phyloP scores from a whole-genome alignment of 495 filamentous ascomycete species.

The Aspergillus affinis region DNA sequence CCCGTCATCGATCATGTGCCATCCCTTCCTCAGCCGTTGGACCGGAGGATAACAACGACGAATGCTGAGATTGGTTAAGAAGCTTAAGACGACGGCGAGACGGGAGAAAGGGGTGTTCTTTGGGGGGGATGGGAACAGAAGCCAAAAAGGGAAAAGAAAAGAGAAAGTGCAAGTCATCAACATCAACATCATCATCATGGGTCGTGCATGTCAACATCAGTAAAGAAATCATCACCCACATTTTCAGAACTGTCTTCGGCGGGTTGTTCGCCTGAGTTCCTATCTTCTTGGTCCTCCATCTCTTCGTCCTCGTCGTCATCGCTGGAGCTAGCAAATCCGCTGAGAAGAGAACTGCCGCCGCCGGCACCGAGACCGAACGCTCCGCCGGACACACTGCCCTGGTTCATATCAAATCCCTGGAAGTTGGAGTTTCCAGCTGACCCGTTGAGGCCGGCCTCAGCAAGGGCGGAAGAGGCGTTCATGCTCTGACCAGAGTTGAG shows the following conservation, averaged over 20 bases:
- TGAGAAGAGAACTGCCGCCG: constrained; percentile 65
- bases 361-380: constrained; percentile 61
- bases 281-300: constrained; percentile 81
- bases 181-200: constrained; percentile 23
- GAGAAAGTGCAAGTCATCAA: constrained; percentile 12
- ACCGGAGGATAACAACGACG: neutral
- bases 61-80: neutral
- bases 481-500: constrained; percentile 62
- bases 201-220: constrained; percentile 57
- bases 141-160: constrained; percentile 1
- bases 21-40: constrained; percentile 14
- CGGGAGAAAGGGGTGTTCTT: constrained; percentile 3
- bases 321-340: constrained; percentile 93
- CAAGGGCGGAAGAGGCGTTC: constrained; percentile 64
- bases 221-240: constrained; percentile 64
- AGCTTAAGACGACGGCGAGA: neutral
- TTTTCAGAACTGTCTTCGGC: constrained; percentile 56
- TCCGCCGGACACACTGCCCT: constrained; percentile 61
- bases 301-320: constrained; percentile 94
- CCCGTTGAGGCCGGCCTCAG: constrained; percentile 70
- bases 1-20: constrained; percentile 20
- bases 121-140: constrained; percentile 3
- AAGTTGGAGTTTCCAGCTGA: constrained; percentile 54
- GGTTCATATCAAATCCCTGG: constrained; percentile 76
- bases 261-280: constrained; percentile 29